Conservation (phyloP, 371 early-diverging fungal species). For the Entomophthora muscae region DNA sequence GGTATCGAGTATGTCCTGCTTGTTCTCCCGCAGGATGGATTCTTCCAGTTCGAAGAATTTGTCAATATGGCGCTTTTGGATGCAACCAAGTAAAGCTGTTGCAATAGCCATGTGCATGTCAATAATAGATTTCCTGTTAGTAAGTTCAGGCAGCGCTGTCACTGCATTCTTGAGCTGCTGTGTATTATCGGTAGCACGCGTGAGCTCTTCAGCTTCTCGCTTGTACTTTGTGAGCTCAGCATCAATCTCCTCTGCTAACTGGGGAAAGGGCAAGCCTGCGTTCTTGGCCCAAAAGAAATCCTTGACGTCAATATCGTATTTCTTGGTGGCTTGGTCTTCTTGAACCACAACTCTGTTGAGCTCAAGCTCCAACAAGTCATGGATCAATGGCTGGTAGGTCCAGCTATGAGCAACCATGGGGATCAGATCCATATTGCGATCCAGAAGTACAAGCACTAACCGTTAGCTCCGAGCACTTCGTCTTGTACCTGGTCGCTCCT, state of each 20-base stretch:
- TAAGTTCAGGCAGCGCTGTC: conserved; percentile 84
- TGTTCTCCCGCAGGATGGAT: conserved; percentile 49
- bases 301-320: conserved; percentile 75
- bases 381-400: conserved; percentile 94
- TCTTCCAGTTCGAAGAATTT: conserved; percentile 92
- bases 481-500: background rate
- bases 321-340: conserved; percentile 57
- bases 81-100: conserved; percentile 70
- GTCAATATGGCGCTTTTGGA: conserved; percentile 92
- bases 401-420: conserved; percentile 93
- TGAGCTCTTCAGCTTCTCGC: conserved; percentile 81
- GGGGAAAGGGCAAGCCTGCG: conserved; percentile 87
- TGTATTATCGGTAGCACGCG: conserved; percentile 32
- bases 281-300: conserved; percentile 93
- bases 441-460: conserved; percentile 85
- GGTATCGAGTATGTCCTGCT: conserved; percentile 57
- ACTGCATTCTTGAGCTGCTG: conserved; percentile 73
- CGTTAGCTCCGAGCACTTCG: too few species aligned
- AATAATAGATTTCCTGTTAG: conserved; percentile 83
- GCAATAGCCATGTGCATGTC: conserved; percentile 99
- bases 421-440: conserved; percentile 87
- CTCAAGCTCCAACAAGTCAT: conserved; percentile 87
- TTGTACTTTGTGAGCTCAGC: conserved; percentile 79
- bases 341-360: conserved; percentile 63
- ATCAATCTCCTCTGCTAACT: conserved; percentile 92